phyloP scores from a whole-genome alignment of 2,329 filamentous ascomycete species.

The Claviceps monticola region DNA sequence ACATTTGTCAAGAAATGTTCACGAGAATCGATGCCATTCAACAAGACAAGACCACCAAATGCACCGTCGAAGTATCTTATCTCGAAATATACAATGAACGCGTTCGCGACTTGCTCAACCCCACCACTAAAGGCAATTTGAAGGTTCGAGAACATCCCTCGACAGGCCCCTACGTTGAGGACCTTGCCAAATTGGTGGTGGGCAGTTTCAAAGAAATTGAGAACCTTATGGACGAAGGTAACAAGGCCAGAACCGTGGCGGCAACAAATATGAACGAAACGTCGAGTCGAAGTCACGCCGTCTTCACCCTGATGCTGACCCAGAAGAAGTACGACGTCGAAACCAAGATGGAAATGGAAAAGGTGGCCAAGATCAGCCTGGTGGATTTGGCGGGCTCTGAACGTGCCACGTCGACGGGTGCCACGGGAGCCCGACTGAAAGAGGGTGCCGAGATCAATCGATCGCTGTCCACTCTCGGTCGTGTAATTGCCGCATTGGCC shows the following conservation, averaged over 20 bases:
- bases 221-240: slow-evolving; percentile 96
- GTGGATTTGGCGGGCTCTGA: slow-evolving; percentile 97
- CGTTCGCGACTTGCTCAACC: slow-evolving; percentile 89
- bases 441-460: slow-evolving; percentile 98
- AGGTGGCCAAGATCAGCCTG: slow-evolving; percentile 93
- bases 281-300: slow-evolving; percentile 92
- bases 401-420: slow-evolving; percentile 90
- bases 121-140: slow-evolving; percentile 86
- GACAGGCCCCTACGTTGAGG: slow-evolving; percentile 94
- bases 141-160: slow-evolving; percentile 97
- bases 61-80: slow-evolving; percentile 95
- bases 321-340: slow-evolving; percentile 85
- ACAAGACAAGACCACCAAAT: slow-evolving; percentile 62
- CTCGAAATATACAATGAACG: slow-evolving; percentile 98
- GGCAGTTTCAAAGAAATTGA: slow-evolving; percentile 92
- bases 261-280: slow-evolving; percentile 99
- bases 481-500: slow-evolving; percentile 91
- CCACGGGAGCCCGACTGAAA: slow-evolving; percentile 86
- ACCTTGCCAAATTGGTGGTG: slow-evolving; percentile 88
- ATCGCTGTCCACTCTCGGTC: slow-evolving; percentile 86
- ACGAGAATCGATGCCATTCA: slow-evolving; percentile 61
- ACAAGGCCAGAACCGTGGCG: slow-evolving; percentile 94
- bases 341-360: slow-evolving; percentile 94
- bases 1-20: slow-evolving; percentile 97
- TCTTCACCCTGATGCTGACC: slow-evolving; percentile 90